Base-by-base conservation (phyloP, 768 basidiomycete species). In the Glaciozyma martinii region DNA sequence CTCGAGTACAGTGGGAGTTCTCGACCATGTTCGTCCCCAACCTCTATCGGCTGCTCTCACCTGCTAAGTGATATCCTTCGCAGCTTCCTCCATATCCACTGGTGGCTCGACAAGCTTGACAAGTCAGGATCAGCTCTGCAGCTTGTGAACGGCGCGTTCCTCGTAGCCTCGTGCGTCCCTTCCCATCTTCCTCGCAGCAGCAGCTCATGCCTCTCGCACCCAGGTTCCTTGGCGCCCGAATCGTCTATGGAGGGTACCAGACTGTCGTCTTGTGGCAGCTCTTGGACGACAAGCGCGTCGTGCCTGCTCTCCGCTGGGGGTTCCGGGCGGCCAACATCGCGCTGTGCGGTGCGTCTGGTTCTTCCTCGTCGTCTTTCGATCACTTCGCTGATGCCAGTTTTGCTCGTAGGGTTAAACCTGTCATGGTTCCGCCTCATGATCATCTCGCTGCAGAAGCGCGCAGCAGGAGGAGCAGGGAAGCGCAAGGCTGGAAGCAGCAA, bases 61-160 rank as follows among this genome's bases (percentile, higher is more conserved):
- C 21, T 27, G 9, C 27, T 12, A n/a, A 9, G 55, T 53, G 1
- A 52, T 21, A 12, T 33, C 2, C 6, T 4, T 18, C 33, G 33
- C 52, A 66, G 60, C 42, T 71, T 71, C 66, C 66, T 71, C n/a
- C 66, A 71, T 63, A 43, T 60, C 3, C 70, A 71, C 63, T 71
- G 70, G 70, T 65, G 62, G 16, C 32, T 65, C 21, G 70, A 71
- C 61, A 71, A 71, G 52, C 62, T 65, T 25, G 33, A 62, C 33
- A 50, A 62, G 32, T 67, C 66, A 8, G 70, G 70, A 2, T 65
- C 63, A 0, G 25, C 46, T 42, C 37, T 44, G 21, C 70, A 71
- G 52, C 56, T 71, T 46, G 46, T 71, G 55, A 71, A 71, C 59
- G 70, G 70, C 29, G 52, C 60, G 42, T 65, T 56, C 63, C 66